Evolutionary conservation across 2,329 filamentous ascomycete species (phyloP), one percentile per base, ranked within the genome.

Genomic region (Chaetomium sp.): DNA sequence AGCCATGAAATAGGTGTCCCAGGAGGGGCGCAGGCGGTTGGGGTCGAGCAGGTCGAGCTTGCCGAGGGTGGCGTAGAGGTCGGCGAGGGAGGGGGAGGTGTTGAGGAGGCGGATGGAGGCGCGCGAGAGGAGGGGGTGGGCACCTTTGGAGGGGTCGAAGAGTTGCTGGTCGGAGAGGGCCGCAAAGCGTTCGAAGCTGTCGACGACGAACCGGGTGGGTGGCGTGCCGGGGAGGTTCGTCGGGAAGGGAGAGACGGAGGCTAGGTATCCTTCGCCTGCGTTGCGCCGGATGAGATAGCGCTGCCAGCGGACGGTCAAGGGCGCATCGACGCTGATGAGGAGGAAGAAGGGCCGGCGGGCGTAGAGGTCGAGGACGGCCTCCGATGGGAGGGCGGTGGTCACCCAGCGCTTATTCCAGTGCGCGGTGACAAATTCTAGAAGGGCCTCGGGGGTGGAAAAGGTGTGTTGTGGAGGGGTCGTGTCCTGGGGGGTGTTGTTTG

Each of bases 1-100:
- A 42, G 89, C 84, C 94, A 99, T 99, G 69, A 99, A 99, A 75
- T 99, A 99, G 66, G 88, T 86, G 72, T 99, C 94, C 94, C 94
- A 99, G 49, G 83, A 86, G 0, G 94, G 94, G 1, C 94, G 84
- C 38, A 99, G 78, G 1, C 94, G 86, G 64, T 88, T 81, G 37
- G 86, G 80, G 66, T 94, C 85, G 1, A 87, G 79, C 33, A 99
- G 81, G 68, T 95, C 82, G 6, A 96, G 79, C 47, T 82, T 80
- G 49, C 81, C 78, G 1, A 99, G 81, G 7, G 88, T 86, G 3
- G 79, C 76, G 69, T 90, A 85, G 5, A 97, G 79, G 62, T 87
- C 80, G 8, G 82, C 74, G 1, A 95, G 73, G 33, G 86, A 86
- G 12, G 82, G 78, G 0, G 88, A 88, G 2, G 88, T 87, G 75